Conservation (phyloP, 495 filamentous ascomycete species). For the Neurospora sp. region DNA sequence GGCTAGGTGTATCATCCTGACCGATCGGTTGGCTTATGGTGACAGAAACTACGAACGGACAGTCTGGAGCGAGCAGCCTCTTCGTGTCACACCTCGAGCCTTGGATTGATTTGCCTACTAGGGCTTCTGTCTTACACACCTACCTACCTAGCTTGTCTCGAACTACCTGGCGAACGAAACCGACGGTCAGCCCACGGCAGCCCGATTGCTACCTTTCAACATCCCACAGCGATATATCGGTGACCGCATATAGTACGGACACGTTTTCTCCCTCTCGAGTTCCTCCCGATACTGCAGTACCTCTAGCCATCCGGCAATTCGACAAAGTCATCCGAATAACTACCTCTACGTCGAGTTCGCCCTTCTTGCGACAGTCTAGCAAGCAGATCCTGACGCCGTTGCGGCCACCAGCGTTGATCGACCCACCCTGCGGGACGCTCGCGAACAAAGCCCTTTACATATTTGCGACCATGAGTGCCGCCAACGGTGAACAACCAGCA, state of each 20-base stretch:
- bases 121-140: neutral
- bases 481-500: constrained; percentile 27
- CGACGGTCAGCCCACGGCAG: neutral
- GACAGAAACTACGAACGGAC: neutral
- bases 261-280: neutral
- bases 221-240: neutral
- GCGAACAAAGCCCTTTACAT: neutral
- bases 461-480: constrained; percentile 21
- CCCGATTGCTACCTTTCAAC: neutral
- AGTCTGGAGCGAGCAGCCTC: neutral
- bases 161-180: neutral
- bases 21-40: neutral
- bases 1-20: neutral
- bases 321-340: neutral
- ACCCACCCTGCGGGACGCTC: neutral
- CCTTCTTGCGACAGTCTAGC: neutral
- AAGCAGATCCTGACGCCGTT: neutral
- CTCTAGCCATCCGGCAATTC: neutral
- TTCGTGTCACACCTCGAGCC: neutral
- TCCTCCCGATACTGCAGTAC: neutral
- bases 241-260: neutral
- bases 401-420: neutral
- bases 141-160: neutral
- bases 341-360: neutral
- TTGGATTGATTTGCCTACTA: neutral